Base-by-base conservation (phyloP, 805 yeast species). In the Nakazawaea holstii region DNA sequence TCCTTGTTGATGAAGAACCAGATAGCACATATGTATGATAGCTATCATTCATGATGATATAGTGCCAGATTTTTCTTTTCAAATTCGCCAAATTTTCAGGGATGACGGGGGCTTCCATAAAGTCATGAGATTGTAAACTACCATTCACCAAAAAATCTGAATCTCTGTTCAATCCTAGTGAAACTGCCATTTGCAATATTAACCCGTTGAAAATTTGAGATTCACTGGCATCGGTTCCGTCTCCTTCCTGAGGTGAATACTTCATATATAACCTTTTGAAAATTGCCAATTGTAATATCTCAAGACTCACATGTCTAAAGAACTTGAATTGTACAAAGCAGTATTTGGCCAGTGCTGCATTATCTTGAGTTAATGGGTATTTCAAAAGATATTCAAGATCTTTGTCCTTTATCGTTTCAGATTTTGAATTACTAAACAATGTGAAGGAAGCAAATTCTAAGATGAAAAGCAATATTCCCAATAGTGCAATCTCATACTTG, bases 171-270 rank as follows among this genome's bases (percentile, higher is more conserved):
- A 77, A 56, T 0, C 82, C 82, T 42, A 77, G 55, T 3, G 72
- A 59, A 35, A 64, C 56, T 0, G 76, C 77, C 61, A 70, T 67
- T 37, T 69, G 67, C 8, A 63, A 49, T 7, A 72, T 51, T 32
- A 71, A 52, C 1, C 72, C 73, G 31, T 59, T 63, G 40, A 60
- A 62, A 3, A 70, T 61, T 32, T 58, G 61, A 1, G 75, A 67
- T 47, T 70, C 73, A 14, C 69, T 62, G 9, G 70, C 72, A 39
- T 69, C 72, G 3, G 62, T 58, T 7, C 77, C 77, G 52, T 77
- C 80, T 20, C 78, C 76, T 54, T 74, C 77, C 54, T 75, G 79
- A 4, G 76, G 79, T 0, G 77, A 65, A 50, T 62, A 53, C 30
- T 55, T 59, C 52, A 62, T 72, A 59, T 77, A 77, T 35, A 64